Conservation (phyloP, 129 eudicot genomes). For the Kitagawia praeruptora region DNA sequence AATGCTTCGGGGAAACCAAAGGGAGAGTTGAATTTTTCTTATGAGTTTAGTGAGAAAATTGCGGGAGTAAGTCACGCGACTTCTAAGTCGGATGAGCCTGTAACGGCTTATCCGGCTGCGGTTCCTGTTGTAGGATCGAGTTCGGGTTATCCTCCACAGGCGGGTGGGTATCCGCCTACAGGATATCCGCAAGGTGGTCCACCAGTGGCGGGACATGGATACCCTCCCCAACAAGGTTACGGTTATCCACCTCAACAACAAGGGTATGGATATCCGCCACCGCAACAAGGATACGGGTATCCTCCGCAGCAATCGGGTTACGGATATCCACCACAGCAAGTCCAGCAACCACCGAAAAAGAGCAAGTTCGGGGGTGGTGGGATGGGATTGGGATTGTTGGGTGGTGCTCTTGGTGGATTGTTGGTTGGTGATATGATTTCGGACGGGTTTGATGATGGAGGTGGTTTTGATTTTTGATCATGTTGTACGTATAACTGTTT, state of each 20-base stretch:
- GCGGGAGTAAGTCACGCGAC: background rate
- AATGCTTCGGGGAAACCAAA: constrained; percentile 20
- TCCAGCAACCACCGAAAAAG: constrained; percentile 21
- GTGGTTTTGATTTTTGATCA: constrained; percentile 16
- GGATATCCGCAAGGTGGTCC: background rate
- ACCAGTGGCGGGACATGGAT: constrained; percentile 12
- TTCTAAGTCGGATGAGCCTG: constrained; percentile 12
- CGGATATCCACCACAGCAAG: constrained; percentile 16
- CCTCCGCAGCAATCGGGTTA: constrained; percentile 11
- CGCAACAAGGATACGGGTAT: constrained; percentile 7
- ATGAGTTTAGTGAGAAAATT: constrained; percentile 5
- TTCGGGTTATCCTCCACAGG: constrained; percentile 17
- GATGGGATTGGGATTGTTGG: constrained; percentile 42
- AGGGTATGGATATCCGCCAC: constrained; percentile 16
- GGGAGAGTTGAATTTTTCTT: constrained; percentile 29
- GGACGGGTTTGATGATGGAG: constrained; percentile 28
- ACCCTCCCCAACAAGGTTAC: constrained; percentile 6
- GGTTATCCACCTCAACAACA: constrained; percentile 14
- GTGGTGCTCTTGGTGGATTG: constrained; percentile 52
- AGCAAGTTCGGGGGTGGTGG: constrained; percentile 26
- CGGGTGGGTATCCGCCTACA: constrained; percentile 1
- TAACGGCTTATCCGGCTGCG: constrained; percentile 22
- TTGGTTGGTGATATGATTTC: constrained; percentile 39
- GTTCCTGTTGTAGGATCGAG: constrained; percentile 11
- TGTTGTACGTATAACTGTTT: background rate